These are phyloP conservation scores for Centrapalus pauciflorus DNA, from an alignment of 129 eudicot genomes.

Conservation along the genomic window DNA sequence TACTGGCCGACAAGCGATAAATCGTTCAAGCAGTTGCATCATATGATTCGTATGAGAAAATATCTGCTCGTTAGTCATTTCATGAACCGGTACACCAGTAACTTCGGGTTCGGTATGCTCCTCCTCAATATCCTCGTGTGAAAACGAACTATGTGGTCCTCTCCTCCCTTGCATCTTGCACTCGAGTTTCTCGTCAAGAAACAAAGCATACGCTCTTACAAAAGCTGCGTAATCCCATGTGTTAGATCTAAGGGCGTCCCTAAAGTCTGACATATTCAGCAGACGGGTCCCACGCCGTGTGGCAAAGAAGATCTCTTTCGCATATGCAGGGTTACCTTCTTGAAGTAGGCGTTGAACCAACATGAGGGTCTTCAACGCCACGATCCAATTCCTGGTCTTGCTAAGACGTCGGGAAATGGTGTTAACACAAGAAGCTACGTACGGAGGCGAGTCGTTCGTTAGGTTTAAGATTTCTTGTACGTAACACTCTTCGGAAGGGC, in stretches of 20 bases:
- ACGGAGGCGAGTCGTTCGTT: conserved; percentile 52
- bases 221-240: conserved; percentile 94
- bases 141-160: conserved; percentile 32
- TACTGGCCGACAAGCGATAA: conserved; percentile 70
- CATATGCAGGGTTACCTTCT: conserved; percentile 70
- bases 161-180: conserved; percentile 68
- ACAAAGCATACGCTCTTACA: conserved; percentile 66
- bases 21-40: conserved; percentile 65
- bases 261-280: conserved; percentile 78
- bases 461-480: conserved; percentile 64
- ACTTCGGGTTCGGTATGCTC: conserved; percentile 17
- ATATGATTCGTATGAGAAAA: conserved; percentile 45
- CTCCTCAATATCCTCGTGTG: conserved; percentile 31
- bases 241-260: conserved; percentile 47
- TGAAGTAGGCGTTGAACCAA: conserved; percentile 59
- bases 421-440: conserved; percentile 54
- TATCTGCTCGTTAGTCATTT: conserved; percentile 39
- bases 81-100: conserved; percentile 24
- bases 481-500: conserved; percentile 63
- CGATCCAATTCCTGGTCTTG: conserved; percentile 89
- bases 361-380: conserved; percentile 76
- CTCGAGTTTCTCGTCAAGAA: conserved; percentile 85
- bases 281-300: conserved; percentile 95
- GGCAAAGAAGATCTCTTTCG: conserved; percentile 80
- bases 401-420: conserved; percentile 72